Percentiles rank a stretch among this genome's conserved stretches.
These are phyloP conservation scores for Senna siamea DNA, from an alignment of 306 rosid genomes.

Conservation along the genomic window DNA sequence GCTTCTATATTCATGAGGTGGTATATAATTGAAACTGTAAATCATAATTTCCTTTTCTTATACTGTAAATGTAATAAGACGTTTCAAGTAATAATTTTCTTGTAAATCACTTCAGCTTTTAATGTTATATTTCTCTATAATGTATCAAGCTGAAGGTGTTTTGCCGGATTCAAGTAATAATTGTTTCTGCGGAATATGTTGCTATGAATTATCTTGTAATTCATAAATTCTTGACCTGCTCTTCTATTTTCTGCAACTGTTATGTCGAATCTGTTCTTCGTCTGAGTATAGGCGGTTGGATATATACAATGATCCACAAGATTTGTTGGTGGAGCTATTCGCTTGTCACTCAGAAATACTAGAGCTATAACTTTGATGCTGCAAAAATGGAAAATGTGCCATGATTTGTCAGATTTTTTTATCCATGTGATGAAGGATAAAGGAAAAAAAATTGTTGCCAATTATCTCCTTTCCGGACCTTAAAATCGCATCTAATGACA, in stretches of 20 bases:
- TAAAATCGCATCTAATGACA: too few species aligned
- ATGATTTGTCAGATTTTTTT: too few species aligned
- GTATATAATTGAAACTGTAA: constrained; percentile 45
- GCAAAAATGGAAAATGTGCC: too few species aligned
- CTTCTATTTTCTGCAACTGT: neutral
- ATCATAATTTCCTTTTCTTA: constrained; percentile 32
- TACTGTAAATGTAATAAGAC: constrained; percentile 39
- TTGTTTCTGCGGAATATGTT: constrained; percentile 8
- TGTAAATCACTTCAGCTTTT: constrained; percentile 46
- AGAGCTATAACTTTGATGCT: too few species aligned
- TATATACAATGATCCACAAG: neutral
- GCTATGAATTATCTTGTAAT: constrained; percentile 1
- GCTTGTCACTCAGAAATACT: too few species aligned
- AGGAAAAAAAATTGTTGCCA: too few species aligned
- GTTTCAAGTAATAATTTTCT: constrained; percentile 23
- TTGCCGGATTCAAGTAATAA: neutral
- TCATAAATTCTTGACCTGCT: neutral
- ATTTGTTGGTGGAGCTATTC: too few species aligned
- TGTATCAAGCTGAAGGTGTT: neutral
- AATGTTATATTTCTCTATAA: neutral
- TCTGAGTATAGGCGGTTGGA: neutral
- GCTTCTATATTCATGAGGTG: constrained; percentile 2
- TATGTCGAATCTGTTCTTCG: neutral
- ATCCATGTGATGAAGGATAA: too few species aligned
- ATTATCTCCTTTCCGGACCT: too few species aligned